Evolutionary conservation across 371 early-diverging fungal genomes (phyloP).

Genomic region (Mucor saturninus): DNA sequence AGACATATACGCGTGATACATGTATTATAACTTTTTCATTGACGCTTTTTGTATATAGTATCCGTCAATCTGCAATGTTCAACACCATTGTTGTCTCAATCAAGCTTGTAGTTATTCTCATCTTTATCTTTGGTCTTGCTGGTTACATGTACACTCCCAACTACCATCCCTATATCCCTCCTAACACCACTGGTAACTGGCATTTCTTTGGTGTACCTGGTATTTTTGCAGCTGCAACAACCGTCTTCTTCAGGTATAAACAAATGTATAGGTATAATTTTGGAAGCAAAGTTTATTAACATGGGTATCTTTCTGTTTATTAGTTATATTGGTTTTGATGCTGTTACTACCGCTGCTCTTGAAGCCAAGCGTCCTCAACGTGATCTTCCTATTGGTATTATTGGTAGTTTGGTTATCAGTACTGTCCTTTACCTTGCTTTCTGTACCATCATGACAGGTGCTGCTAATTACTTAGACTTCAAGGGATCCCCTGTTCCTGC

Average conservation of each 20-base stretch:
- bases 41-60: constrained; percentile 29
- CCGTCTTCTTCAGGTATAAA: constrained; percentile 72
- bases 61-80: constrained; percentile 72
- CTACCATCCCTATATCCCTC: constrained; percentile 83
- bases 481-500: constrained; percentile 66
- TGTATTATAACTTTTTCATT: neutral
- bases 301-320: neutral
- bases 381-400: constrained; percentile 89
- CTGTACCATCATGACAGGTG: constrained; percentile 77
- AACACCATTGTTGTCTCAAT: constrained; percentile 73
- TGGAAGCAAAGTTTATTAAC: neutral
- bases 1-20: neutral
- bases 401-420: constrained; percentile 75
- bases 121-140: constrained; percentile 77
- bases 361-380: constrained; percentile 83
- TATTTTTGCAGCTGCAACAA: constrained; percentile 76
- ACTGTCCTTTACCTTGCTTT: constrained; percentile 80
- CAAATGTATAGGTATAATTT: neutral
- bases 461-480: constrained; percentile 59
- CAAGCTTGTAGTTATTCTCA: constrained; percentile 76
- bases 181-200: constrained; percentile 53
- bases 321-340: constrained; percentile 90
- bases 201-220: constrained; percentile 71
- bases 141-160: constrained; percentile 71
- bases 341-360: constrained; percentile 86